Base-by-base conservation (phyloP, 495 filamentous ascomycete species). In the Collariella sp. region DNA sequence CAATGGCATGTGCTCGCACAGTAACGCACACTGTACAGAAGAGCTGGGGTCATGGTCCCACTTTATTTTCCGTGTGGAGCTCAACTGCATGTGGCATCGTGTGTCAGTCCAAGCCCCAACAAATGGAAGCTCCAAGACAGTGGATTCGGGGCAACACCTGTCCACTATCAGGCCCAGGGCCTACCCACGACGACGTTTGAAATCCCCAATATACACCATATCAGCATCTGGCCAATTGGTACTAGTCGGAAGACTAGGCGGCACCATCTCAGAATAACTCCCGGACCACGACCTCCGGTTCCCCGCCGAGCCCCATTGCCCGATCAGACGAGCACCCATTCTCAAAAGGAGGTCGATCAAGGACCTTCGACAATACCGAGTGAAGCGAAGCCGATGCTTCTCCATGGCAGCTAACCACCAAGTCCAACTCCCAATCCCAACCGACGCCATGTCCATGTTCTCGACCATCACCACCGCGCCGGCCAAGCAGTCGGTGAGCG, bases 401-500 rank as follows among this genome's bases (percentile, higher is more conserved):
- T 56, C 57, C 46, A 60, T 60, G 57, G 57, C 57, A 60, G 53
- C 43, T 50, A 29, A 56, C 31, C 36, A 3, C 9, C 29, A 47
- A 20, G 12, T 26, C 36, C 18, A 35, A 42, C 23, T 31, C 43
- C 35, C 55, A 18, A 35, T 19, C 50, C 20, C 51, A 24, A 22
- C 51, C 51, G 41, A 48, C 41, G 50, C 55, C 51, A 69, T 75
- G 20, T 76, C 71, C 67, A 93, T 95, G 89, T 88, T 94, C 71
- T 85, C 86, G 67, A 75, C 61, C 55, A 90, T 94, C 70, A 84
- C 88, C 60, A 82, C 91, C 74, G 85, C 89, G 64, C 91, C 91
- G 60, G 88, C 88, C 70, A 95, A 93, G 79, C 93, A 97, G 79
- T 93, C 87, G 68, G 93, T 89, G 54, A 87, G 86, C 61, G 89